Conservation (phyloP, 352 stramenopile genomes). For the Phytophthora lateralis region DNA sequence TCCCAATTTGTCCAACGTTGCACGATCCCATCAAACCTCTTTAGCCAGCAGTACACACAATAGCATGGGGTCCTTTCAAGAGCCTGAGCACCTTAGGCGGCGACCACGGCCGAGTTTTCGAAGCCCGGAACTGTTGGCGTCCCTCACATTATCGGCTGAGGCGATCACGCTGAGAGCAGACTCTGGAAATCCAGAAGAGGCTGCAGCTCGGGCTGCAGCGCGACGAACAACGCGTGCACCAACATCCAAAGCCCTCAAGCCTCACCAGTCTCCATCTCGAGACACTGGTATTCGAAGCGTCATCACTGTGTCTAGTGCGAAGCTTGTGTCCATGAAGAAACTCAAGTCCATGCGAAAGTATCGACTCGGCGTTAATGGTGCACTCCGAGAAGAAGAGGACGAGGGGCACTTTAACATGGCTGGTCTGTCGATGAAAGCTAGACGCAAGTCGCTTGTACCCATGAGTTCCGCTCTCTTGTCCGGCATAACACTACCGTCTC, state of each 20-base stretch:
- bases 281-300: slow-evolving; percentile 10
- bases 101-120: slow-evolving; percentile 32
- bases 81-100: slow-evolving; percentile 12
- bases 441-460: slow-evolving; percentile 15
- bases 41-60: not conserved
- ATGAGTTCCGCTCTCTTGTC: slow-evolving; percentile 14
- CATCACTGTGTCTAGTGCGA: slow-evolving; percentile 27
- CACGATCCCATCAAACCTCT: slow-evolving; percentile 1
- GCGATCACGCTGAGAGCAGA: slow-evolving; percentile 32
- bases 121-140: slow-evolving; percentile 37
- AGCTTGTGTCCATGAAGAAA: slow-evolving; percentile 39
- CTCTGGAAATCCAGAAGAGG: slow-evolving; percentile 23
- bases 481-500: not conserved
- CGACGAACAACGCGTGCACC: slow-evolving; percentile 10
- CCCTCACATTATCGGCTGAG: slow-evolving; percentile 39
- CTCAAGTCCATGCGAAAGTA: slow-evolving; percentile 30
- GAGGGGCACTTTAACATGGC: slow-evolving; percentile 3
- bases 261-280: not conserved
- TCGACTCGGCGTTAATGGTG: slow-evolving; percentile 10
- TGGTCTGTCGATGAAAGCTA: slow-evolving; percentile 2
- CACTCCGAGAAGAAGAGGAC: slow-evolving; percentile 13
- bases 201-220: slow-evolving; percentile 16
- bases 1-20: slow-evolving; percentile 1
- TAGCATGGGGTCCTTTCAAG: slow-evolving; percentile 13
- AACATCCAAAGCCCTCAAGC: slow-evolving; percentile 1